Evolutionary conservation across 2,329 filamentous ascomycete species (phyloP), one percentile per base, ranked within the genome.

Genomic region (Byssochlamys sp.): DNA sequence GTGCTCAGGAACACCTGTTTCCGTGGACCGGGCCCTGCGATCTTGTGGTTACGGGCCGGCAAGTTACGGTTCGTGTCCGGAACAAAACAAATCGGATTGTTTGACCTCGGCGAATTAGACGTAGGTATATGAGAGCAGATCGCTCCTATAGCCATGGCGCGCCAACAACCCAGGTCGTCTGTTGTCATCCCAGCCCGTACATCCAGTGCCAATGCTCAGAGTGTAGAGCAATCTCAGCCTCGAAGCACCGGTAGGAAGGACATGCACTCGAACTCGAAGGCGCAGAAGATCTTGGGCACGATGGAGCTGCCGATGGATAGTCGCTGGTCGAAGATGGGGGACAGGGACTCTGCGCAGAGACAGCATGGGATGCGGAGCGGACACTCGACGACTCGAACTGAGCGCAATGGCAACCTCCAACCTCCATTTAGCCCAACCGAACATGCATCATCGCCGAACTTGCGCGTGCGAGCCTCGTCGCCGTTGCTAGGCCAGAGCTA

Each of bases 401-500:
- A 48, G 14, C 49, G 25, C 4, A 31, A 58, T 19, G 26, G 49
- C 31, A 48, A 51, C 9, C 53, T 53, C 25, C 14, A 28, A 12
- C 29, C 14, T 25, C 29, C 28, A 19, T 35, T 55, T 29, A 6
- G 25, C 25, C 26, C 39, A 25, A 27, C 50, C 19, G 12, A 56
- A 9, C 14, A 49, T 9, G 56, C 52, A 10, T 49, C 54, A 10
- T 52, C 54, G 33, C 26, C 53, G 24, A 56, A 55, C 35, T 53
- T 61, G 19, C 60, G 60, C 2, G 60, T 61, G 33, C 52, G 60
- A 54, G 60, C 60, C 26, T 61, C 60, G 6, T 61, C 60, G 11
- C 60, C 60, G 10, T 53, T 61, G 28, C 60, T 61, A 24, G 60
- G 60, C 26, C 60, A 59, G n/a, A 60, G 35, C 53, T 61, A 57